Conservation (phyloP, 306 rosid genomes). For the Cucumis melo region DNA sequence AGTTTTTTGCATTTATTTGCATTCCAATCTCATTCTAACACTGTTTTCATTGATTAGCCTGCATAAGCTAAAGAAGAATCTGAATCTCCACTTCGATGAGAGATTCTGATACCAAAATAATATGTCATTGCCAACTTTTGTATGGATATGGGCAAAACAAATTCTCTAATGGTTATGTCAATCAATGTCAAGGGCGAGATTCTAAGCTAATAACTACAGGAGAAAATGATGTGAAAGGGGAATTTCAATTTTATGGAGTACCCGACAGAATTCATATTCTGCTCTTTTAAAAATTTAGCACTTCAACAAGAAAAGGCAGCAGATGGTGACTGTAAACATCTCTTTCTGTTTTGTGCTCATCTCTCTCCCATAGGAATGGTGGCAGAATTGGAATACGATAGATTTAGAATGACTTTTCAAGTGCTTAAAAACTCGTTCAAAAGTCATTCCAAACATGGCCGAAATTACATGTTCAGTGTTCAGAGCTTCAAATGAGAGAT, state of each 20-base stretch:
- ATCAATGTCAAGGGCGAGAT: not conserved
- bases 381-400: not conserved
- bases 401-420: not conserved
- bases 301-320: not conserved
- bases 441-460: not conserved
- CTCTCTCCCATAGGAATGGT: not conserved
- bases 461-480: not conserved
- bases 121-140: not conserved
- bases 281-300: not conserved
- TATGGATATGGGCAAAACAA: not conserved
- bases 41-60: not conserved
- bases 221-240: not conserved
- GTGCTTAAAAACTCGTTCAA: too few species aligned
- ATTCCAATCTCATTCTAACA: not conserved
- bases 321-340: not conserved
- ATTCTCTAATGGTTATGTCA: not conserved
- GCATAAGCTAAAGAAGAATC: not conserved
- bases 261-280: not conserved
- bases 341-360: not conserved
- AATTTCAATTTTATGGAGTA: not conserved
- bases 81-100: not conserved
- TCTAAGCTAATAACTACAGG: not conserved
- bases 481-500: not conserved
- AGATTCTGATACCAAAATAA: not conserved
- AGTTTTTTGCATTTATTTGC: not conserved